phyloP scores from a whole-genome alignment of 441 rosid genomes.

The Euphorbia corollata region DNA sequence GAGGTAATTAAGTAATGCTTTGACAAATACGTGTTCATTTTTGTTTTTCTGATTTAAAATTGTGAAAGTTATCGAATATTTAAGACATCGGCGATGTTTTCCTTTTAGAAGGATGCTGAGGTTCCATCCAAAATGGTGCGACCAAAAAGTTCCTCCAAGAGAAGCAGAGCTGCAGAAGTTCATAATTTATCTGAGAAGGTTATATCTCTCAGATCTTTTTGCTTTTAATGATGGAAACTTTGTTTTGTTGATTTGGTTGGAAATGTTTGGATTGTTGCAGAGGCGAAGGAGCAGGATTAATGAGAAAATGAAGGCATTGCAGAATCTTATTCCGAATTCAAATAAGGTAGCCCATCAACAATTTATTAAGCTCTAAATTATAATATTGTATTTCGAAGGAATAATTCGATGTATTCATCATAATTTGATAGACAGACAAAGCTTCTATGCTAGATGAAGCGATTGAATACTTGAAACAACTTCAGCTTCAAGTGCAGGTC shows the following conservation, averaged over 20 bases:
- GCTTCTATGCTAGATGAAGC: constrained; percentile 90
- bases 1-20: constrained; percentile 25
- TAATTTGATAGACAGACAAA: constrained; percentile 54
- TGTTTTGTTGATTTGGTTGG: neutral
- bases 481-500: constrained; percentile 85
- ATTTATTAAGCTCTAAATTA: neutral
- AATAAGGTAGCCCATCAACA: constrained; percentile 51
- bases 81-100: neutral
- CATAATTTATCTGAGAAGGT: constrained; percentile 76
- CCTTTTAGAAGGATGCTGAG: constrained; percentile 36
- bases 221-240: neutral
- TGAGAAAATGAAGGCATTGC: constrained; percentile 94
- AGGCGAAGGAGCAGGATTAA: constrained; percentile 88
- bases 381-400: neutral
- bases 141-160: constrained; percentile 51
- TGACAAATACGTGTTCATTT: too few relatives aligned
- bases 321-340: constrained; percentile 82
- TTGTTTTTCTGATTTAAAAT: neutral
- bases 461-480: constrained; percentile 74
- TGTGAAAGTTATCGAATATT: neutral
- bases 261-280: constrained; percentile 31
- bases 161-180: constrained; percentile 74
- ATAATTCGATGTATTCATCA: constrained; percentile 5
- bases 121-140: constrained; percentile 32
- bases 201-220: neutral